Conservation (phyloP, 73 alveolate genomes). For the Stentor coeruleus region DNA sequence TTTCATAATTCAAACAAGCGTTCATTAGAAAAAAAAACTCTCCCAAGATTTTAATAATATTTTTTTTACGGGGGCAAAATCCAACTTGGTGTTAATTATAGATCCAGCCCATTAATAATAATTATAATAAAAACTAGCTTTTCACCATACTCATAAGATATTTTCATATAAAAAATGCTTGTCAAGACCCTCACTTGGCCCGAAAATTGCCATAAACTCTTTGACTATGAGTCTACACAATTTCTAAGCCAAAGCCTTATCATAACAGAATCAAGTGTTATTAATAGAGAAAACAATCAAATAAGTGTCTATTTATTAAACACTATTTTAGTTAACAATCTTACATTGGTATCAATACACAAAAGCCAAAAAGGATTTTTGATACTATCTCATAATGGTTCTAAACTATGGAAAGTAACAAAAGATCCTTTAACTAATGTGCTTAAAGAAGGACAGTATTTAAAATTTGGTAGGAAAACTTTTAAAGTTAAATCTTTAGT, state of each 20-base stretch:
- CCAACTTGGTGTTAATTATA: too few species aligned
- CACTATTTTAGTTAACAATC: background rate
- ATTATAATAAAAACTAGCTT: too few species aligned
- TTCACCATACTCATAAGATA: too few species aligned
- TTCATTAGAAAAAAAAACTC: too few species aligned
- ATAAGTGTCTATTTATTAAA: background rate
- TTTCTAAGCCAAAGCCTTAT: background rate
- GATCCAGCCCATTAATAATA: too few species aligned
- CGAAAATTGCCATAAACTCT: conserved; percentile 56
- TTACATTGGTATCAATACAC: too few species aligned
- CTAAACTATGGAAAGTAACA: background rate
- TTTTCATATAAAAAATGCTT: too few species aligned
- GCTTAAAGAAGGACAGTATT: background rate
- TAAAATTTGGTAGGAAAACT: background rate
- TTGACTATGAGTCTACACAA: conserved; percentile 48
- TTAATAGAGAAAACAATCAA: too few species aligned
- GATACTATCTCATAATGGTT: background rate
- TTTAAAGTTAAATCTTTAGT: too few species aligned
- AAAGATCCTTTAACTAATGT: background rate
- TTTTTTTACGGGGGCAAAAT: too few species aligned
- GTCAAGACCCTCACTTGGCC: conserved; percentile 49
- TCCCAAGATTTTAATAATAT: too few species aligned
- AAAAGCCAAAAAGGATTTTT: background rate
- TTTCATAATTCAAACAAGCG: too few species aligned
- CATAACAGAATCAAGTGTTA: background rate